phyloP scores from a whole-genome alignment of 768 basidiomycete species.

The Chlorophyllum brunneum region DNA sequence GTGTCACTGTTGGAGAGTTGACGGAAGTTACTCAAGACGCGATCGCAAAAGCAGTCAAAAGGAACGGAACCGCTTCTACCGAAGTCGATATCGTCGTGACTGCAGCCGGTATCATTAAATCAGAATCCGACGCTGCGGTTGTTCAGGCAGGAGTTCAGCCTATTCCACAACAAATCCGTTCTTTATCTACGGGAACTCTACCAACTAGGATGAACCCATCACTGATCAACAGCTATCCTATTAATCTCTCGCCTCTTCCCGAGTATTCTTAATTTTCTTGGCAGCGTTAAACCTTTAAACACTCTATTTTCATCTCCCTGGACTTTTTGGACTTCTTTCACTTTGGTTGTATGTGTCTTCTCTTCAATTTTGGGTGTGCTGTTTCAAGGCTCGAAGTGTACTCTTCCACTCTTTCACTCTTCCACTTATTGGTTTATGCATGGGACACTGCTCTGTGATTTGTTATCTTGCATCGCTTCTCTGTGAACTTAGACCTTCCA shows the following conservation, averaged over 20 bases:
- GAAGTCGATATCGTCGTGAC: slow-evolving; percentile 82
- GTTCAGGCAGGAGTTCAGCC: slow-evolving; percentile 7
- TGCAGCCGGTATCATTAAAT: slow-evolving; percentile 50
- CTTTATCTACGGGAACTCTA: slow-evolving; percentile 18
- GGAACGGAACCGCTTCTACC: slow-evolving; percentile 65
- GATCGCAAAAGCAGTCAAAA: slow-evolving; percentile 79
- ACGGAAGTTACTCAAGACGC: slow-evolving; percentile 56
- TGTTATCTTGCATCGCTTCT: slow-evolving; percentile 11
- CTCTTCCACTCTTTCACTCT: slow-evolving; percentile 2
- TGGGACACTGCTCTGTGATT: slow-evolving; percentile 19
- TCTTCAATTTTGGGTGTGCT: slow-evolving; percentile 14
- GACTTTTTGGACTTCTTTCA: slow-evolving; percentile 22
- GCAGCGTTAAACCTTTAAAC: slow-evolving; percentile 5
- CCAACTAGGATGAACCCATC: slow-evolving; percentile 20
- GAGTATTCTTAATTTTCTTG: slow-evolving; percentile 34
- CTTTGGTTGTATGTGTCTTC: slow-evolving; percentile 19
- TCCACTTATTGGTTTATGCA: slow-evolving; percentile 17
- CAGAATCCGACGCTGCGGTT: slow-evolving; percentile 23
- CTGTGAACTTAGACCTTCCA: slow-evolving; percentile 8
- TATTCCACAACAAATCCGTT: slow-evolving; percentile 17
- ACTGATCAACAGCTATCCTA: slow-evolving; percentile 20
- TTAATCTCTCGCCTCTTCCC: slow-evolving; percentile 35
- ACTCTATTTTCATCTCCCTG: slow-evolving; percentile 22
- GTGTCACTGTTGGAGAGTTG: slow-evolving; percentile 48
- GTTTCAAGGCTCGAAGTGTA: slow-evolving; percentile 4